Evolutionary conservation across 192 early-diverging fungal genomes (phyloP).

Genomic region (Podila clonocystis): DNA sequence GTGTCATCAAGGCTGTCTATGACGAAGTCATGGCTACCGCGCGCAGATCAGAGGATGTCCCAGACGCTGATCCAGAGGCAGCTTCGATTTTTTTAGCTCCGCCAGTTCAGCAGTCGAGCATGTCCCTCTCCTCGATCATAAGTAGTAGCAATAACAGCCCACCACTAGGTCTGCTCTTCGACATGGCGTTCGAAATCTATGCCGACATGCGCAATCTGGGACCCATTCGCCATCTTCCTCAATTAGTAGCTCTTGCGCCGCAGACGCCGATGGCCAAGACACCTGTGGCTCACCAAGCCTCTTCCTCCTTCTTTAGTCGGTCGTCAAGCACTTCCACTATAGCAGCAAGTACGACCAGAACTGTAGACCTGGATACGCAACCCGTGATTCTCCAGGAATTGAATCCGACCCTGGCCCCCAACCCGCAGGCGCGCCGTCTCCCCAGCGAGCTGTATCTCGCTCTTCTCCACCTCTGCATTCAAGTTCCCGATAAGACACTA

Average conservation of each 20-base stretch:
- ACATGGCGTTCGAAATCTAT: conserved; percentile 36
- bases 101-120: too few relatives aligned
- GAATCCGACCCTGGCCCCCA: conserved; percentile 13
- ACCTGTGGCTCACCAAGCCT: not conserved
- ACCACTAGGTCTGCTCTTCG: conserved; percentile 19
- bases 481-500: not conserved
- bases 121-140: not conserved
- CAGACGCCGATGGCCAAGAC: not conserved
- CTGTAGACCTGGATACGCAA: not conserved
- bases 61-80: too few relatives aligned
- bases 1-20: conserved; percentile 36
- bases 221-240: conserved; percentile 23
- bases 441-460: conserved; percentile 38
- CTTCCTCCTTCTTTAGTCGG: conserved; percentile 1
- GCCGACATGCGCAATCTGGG: conserved; percentile 32
- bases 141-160: not conserved
- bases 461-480: conserved; percentile 30
- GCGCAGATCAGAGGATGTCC: too few relatives aligned
- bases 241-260: conserved; percentile 4
- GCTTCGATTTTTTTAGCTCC: too few relatives aligned
- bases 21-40: conserved; percentile 9
- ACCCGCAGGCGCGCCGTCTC: conserved; percentile 15
- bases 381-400: conserved; percentile 18
- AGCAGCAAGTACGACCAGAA: not conserved
- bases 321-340: not conserved